These are phyloP conservation scores for Nissolia schottii DNA, from an alignment of 306 rosid genomes.

Conservation along the genomic window DNA sequence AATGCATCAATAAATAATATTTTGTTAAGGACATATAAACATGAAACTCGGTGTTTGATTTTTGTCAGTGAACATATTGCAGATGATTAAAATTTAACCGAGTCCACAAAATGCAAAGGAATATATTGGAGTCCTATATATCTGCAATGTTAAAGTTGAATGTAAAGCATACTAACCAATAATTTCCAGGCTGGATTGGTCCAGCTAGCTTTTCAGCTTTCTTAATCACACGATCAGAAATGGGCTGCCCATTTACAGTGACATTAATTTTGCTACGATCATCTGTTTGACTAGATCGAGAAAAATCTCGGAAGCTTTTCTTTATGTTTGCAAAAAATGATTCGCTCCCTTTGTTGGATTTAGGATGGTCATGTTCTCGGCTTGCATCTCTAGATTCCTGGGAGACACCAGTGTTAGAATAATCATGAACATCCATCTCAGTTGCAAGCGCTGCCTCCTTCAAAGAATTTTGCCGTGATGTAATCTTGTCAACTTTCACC, in stretches of 20 bases:
- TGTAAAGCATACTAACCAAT: constrained; percentile 59
- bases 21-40: constrained; percentile 1
- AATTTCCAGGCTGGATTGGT: constrained; percentile 83
- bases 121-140: not conserved
- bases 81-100: constrained; percentile 10
- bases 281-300: constrained; percentile 60
- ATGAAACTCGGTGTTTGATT: not conserved
- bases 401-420: constrained; percentile 58
- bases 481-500: constrained; percentile 56
- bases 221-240: constrained; percentile 61
- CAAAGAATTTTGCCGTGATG: constrained; percentile 74
- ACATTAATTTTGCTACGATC: constrained; percentile 55
- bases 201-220: constrained; percentile 94
- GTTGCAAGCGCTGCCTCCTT: constrained; percentile 77
- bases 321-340: constrained; percentile 83
- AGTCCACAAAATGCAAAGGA: not conserved
- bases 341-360: constrained; percentile 67
- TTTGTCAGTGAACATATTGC: not conserved
- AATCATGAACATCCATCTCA: constrained; percentile 92
- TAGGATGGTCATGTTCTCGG: constrained; percentile 59
- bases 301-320: constrained; percentile 79
- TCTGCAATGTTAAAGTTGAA: not conserved
- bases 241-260: constrained; percentile 68
- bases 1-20: not conserved
- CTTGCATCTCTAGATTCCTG: constrained; percentile 70